Evolutionary conservation across 306 rosid species (phyloP).

Genomic region (Prunus mume): DNA sequence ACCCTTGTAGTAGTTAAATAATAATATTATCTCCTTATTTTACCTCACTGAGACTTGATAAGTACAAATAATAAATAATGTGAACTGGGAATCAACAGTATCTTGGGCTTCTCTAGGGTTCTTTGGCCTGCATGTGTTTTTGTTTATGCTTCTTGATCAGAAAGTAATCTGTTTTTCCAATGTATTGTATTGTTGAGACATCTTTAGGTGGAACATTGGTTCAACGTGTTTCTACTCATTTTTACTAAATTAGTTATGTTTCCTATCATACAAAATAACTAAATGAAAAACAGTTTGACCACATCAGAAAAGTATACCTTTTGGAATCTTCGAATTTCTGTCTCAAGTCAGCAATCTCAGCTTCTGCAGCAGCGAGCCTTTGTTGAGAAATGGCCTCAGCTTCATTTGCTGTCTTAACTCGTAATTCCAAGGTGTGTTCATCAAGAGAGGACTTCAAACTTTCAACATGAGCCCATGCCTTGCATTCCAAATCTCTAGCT

Average conservation of each 20-base stretch:
- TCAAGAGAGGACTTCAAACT: conserved; percentile 78
- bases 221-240: neutral
- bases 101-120: neutral
- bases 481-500: conserved; percentile 79
- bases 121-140: neutral
- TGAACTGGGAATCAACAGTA: neutral
- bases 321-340: conserved; percentile 71
- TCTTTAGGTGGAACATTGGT: too few species aligned
- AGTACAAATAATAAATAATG: neutral
- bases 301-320: conserved; percentile 44
- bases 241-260: neutral
- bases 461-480: conserved; percentile 83
- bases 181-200: neutral
- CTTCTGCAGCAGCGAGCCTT: conserved; percentile 95
- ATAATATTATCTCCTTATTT: neutral
- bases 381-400: conserved; percentile 92
- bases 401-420: conserved; percentile 92
- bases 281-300: neutral
- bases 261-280: neutral
- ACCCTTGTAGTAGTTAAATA: neutral
- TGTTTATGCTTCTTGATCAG: too few species aligned
- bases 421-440: conserved; percentile 77
- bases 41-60: neutral
- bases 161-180: too few species aligned
- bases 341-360: conserved; percentile 78